A percentile compares a stretch with the other conserved stretches of the same genome.
These are phyloP conservation scores for Gossypium schwendimanii DNA, from an alignment of 441 rosid species.

Conservation along the genomic window DNA sequence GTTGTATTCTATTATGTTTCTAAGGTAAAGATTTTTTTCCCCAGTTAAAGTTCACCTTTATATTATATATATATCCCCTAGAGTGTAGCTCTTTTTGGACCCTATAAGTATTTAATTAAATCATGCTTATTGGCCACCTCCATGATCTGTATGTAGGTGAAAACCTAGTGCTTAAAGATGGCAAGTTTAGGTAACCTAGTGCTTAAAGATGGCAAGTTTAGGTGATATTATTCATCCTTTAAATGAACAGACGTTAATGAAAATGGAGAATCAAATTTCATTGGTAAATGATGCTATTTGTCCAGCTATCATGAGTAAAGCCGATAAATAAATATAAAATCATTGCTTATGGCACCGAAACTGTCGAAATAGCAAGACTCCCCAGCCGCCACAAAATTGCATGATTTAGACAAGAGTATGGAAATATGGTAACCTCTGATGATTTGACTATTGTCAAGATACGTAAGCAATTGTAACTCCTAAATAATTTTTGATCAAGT, in stretches of 20 bases:
- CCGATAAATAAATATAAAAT: not conserved
- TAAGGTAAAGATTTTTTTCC: not conserved
- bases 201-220: not conserved
- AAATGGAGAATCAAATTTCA: not conserved
- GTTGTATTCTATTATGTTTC: not conserved
- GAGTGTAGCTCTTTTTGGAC: not conserved
- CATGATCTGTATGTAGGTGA: not conserved
- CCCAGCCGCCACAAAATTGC: slow-evolving; percentile 4
- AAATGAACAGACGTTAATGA: not conserved
- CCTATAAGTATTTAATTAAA: not conserved
- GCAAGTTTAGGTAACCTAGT: not conserved
- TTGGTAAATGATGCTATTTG: not conserved
- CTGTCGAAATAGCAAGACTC: not conserved
- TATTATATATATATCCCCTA: not conserved
- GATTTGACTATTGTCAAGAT: not conserved
- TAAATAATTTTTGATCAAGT: not conserved
- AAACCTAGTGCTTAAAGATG: not conserved
- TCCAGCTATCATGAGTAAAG: not conserved
- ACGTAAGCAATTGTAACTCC: slow-evolving; percentile 14
- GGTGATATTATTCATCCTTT: not conserved
- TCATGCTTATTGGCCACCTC: not conserved
- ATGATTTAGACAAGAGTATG: not conserved
- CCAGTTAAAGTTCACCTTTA: too few relatives aligned
- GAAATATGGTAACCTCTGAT: not conserved
- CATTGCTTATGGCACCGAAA: not conserved